phyloP scores from a whole-genome alignment of 495 filamentous ascomycete species.

The Penicillium waksmanii region DNA sequence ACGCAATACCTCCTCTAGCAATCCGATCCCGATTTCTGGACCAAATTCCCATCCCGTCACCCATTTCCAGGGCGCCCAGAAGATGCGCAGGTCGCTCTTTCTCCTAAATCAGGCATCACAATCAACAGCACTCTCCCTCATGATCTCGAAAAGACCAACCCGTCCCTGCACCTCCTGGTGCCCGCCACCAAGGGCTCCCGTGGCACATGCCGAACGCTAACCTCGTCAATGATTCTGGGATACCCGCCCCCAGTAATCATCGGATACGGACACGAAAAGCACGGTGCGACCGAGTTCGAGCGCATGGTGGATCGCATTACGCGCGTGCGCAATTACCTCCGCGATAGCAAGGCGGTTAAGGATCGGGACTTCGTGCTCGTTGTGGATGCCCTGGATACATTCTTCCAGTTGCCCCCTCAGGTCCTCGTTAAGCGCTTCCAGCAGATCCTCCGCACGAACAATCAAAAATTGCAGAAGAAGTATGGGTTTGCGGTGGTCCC shows the following conservation, averaged over 20 bases:
- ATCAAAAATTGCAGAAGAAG: conserved; percentile 47
- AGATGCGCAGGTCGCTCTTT: conserved; percentile 37
- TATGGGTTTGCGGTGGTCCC: conserved; percentile 44
- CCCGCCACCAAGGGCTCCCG: conserved; percentile 53
- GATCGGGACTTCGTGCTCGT: conserved; percentile 65
- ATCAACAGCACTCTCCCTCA: conserved; percentile 37
- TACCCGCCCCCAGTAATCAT: conserved; percentile 64
- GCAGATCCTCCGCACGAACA: conserved; percentile 50
- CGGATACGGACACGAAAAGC: conserved; percentile 37
- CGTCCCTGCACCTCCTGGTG: conserved; percentile 65
- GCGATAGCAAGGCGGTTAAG: conserved; percentile 47
- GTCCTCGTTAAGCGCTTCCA: conserved; percentile 61
- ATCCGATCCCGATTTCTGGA: conserved; percentile 40
- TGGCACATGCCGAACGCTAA: conserved; percentile 61
- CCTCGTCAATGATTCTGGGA: conserved; percentile 63
- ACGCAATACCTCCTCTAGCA: conserved; percentile 20
- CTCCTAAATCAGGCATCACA: conserved; percentile 20
- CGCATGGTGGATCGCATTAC: conserved; percentile 49
- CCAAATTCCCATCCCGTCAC: conserved; percentile 42
- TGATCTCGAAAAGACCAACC: conserved; percentile 48
- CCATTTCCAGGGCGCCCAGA: conserved; percentile 40
- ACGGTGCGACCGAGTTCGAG: conserved; percentile 37
- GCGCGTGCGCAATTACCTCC: conserved; percentile 57
- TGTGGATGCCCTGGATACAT: conserved; percentile 59
- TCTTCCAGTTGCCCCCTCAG: conserved; percentile 65